These are phyloP conservation scores for Domatiomyces catenatus DNA, from an alignment of 2,329 filamentous ascomycete species.

Conservation along the genomic window DNA sequence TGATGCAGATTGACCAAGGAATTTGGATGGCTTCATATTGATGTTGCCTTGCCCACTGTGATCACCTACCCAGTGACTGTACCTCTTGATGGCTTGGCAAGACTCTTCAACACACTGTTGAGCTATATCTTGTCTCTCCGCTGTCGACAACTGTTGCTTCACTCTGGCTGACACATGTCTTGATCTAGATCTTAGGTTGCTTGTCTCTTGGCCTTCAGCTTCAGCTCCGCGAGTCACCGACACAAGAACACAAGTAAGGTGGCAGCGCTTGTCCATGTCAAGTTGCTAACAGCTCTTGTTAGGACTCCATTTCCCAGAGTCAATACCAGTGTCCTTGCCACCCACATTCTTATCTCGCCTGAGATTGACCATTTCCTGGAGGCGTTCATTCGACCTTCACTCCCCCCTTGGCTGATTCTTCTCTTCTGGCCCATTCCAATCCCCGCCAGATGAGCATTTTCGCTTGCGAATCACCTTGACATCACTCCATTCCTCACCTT, in stretches of 20 bases:
- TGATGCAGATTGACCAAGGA: not conserved
- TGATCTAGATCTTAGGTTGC: not conserved
- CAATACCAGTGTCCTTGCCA: conserved; percentile 12
- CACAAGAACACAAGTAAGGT: not conserved
- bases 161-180: not conserved
- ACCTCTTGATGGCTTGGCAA: not conserved
- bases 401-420: conserved; percentile 22
- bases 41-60: not conserved
- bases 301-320: conserved; percentile 6
- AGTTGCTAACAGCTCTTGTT: conserved; percentile 3
- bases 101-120: not conserved
- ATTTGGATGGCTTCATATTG: not conserved
- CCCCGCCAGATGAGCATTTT: conserved; percentile 30
- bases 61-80: not conserved
- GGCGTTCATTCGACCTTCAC: conserved; percentile 33
- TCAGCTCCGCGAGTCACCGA: not conserved
- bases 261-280: not conserved
- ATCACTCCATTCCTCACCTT: conserved; percentile 19
- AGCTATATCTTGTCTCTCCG: not conserved
- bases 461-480: conserved; percentile 24
- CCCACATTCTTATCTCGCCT: conserved; percentile 21
- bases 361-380: conserved; percentile 24
- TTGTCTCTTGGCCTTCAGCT: not conserved
- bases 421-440: conserved; percentile 23
- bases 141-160: not conserved